These are phyloP conservation scores for Achlya hypogyna DNA, from an alignment of 352 stramenopile species.

Conservation along the genomic window DNA sequence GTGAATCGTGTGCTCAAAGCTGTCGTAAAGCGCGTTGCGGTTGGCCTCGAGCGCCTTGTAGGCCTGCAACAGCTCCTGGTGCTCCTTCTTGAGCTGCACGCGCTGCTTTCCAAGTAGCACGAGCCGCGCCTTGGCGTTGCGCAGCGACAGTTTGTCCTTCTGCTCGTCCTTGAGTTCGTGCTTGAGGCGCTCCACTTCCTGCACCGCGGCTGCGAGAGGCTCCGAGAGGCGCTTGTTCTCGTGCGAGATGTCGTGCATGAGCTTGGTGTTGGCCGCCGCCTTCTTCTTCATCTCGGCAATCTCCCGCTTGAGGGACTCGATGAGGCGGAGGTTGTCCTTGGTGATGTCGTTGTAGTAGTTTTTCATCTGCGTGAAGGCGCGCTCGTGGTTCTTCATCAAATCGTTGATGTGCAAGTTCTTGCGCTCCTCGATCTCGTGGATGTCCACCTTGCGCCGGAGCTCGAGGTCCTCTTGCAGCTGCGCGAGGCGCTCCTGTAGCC, in stretches of 20 bases:
- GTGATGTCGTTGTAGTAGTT: conserved; percentile 96
- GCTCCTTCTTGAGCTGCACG: conserved; percentile 42
- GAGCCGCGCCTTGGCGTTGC: conserved; percentile 83
- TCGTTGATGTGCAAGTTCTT: conserved; percentile 95
- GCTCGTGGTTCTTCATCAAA: conserved; percentile 91
- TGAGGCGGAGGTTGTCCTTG: conserved; percentile 88
- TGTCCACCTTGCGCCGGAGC: conserved; percentile 86
- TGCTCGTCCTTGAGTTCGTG: conserved; percentile 86
- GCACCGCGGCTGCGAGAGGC: conserved; percentile 70
- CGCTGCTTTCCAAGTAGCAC: conserved; percentile 66
- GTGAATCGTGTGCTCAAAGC: conserved; percentile 83
- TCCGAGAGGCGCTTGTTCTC: conserved; percentile 90
- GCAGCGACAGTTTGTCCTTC: conserved; percentile 86
- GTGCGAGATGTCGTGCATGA: conserved; percentile 88
- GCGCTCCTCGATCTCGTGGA: conserved; percentile 90
- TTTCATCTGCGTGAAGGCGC: conserved; percentile 90
- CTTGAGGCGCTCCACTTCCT: conserved; percentile 84
- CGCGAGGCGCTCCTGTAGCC: conserved; percentile 57
- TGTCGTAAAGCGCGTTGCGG: conserved; percentile 84
- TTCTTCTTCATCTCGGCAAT: conserved; percentile 92
- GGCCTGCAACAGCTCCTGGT: conserved; percentile 55
- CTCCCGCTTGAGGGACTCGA: conserved; percentile 88
- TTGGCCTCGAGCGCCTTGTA: conserved; percentile 77
- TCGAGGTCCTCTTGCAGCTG: conserved; percentile 82
- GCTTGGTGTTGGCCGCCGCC: conserved; percentile 80